These are phyloP conservation scores for Pisolithus microcarpus DNA, from an alignment of 768 basidiomycete genomes.

Conservation along the genomic window DNA sequence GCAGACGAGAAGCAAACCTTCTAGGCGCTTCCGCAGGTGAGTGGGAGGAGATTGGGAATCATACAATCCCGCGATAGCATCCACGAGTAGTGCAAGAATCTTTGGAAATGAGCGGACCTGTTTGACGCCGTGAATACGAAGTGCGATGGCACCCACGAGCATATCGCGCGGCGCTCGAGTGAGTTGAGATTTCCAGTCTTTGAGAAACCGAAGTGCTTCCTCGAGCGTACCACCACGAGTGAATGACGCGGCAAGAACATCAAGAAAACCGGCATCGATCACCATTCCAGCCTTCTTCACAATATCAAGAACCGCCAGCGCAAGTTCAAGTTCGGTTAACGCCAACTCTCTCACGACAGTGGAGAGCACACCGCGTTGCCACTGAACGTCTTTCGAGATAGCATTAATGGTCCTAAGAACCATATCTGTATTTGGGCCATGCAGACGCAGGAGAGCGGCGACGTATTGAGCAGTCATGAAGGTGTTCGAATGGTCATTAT, in stretches of 20 bases:
- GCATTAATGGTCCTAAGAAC: slow-evolving; percentile 26
- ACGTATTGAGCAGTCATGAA: slow-evolving; percentile 19
- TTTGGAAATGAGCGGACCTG: slow-evolving; percentile 22
- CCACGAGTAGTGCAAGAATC: slow-evolving; percentile 28
- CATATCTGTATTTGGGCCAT: slow-evolving; percentile 19
- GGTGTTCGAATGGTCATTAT: not conserved
- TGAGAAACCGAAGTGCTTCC: slow-evolving; percentile 30
- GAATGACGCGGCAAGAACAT: slow-evolving; percentile 27
- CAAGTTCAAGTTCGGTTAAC: slow-evolving; percentile 24
- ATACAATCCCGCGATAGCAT: slow-evolving; percentile 34
- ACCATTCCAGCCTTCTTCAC: slow-evolving; percentile 16
- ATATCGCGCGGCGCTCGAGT: slow-evolving; percentile 26
- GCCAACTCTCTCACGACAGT: slow-evolving; percentile 14
- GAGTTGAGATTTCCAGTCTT: slow-evolving; percentile 17
- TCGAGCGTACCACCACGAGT: slow-evolving; percentile 20
- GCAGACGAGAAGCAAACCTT: slow-evolving; percentile 35
- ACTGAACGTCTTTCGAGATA: slow-evolving; percentile 16
- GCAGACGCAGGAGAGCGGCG: slow-evolving; percentile 22
- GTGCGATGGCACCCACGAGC: slow-evolving; percentile 34
- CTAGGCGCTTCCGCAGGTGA: slow-evolving; percentile 38
- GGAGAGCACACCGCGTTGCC: slow-evolving; percentile 24
- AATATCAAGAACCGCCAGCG: slow-evolving; percentile 30
- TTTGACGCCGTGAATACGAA: slow-evolving; percentile 30
- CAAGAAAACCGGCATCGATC: slow-evolving; percentile 17
- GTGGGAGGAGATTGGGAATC: slow-evolving; percentile 24